Evolutionary conservation across 2,329 filamentous ascomycete genomes (phyloP).

Genomic region (Xylaria sp.): DNA sequence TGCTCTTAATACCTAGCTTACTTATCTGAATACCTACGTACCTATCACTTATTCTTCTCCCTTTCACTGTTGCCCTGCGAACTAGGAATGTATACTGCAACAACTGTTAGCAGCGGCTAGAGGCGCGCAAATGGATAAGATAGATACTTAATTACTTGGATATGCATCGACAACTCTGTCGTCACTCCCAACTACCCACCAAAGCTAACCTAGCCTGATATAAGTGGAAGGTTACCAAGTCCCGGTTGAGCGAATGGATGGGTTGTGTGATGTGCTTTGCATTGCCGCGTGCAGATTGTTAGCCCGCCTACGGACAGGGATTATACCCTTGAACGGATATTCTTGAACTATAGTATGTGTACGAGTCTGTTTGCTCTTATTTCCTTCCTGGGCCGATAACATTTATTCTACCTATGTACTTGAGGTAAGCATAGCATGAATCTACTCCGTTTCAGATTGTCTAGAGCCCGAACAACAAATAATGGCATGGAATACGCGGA

Average conservation of each 20-base stretch:
- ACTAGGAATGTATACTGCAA: background rate
- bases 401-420: background rate
- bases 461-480: background rate
- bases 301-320: background rate
- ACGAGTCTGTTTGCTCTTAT: background rate
- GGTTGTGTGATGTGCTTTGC: conserved; percentile 9
- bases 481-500: background rate
- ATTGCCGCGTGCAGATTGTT: conserved; percentile 11
- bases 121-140: background rate
- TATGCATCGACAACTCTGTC: conserved; percentile 4
- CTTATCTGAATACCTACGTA: background rate
- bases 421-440: background rate
- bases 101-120: background rate
- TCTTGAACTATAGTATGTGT: background rate
- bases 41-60: too few relatives aligned
- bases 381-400: background rate
- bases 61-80: conserved; percentile 3
- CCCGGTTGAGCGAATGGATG: too few relatives aligned
- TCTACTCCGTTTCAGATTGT: background rate
- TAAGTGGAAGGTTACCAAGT: background rate
- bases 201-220: background rate
- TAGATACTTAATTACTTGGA: background rate
- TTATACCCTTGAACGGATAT: background rate
- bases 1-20: background rate
- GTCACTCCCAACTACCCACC: background rate